phyloP scores from a whole-genome alignment of 495 filamentous ascomycete genomes.

The Penicilliopsis zonata region DNA sequence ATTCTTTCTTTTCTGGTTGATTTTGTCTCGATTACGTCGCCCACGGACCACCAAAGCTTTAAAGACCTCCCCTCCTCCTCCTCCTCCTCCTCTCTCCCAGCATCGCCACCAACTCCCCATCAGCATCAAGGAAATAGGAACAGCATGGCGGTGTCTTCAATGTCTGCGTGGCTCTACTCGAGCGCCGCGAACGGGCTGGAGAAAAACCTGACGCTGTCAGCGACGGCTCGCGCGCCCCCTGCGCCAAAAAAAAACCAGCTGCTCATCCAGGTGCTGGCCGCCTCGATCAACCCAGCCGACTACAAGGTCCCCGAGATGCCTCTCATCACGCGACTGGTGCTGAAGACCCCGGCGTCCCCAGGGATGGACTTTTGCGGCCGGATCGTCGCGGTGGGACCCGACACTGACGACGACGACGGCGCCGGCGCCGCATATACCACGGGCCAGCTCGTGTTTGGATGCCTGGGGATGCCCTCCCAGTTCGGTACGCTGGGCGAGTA shows the following conservation, averaged over 20 bases:
- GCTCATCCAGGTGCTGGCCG: conserved; percentile 44
- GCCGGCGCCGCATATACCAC: conserved; percentile 19
- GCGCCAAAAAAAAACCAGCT: conserved; percentile 26
- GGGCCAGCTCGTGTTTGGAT: conserved; percentile 49
- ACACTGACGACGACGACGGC: no score
- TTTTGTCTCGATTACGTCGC: no score
- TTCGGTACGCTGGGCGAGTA: conserved; percentile 48
- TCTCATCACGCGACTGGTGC: conserved; percentile 22
- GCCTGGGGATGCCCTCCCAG: conserved; percentile 18
- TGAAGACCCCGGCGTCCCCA: conserved; percentile 40
- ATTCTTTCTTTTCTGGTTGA: no score
- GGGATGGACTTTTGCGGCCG: conserved; percentile 54
- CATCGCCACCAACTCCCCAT: no score
- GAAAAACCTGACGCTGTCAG: conserved; percentile 42
- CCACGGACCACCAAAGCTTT: no score
- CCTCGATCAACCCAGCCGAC: conserved; percentile 57
- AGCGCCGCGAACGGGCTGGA: conserved; percentile 37
- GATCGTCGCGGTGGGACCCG: conserved; percentile 33
- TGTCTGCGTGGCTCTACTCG: conserved; percentile 54
- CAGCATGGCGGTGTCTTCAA: no score
- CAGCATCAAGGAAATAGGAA: no score
- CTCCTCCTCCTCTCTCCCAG: no score
- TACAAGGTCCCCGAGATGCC: conserved; percentile 52
- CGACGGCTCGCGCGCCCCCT: conserved; percentile 28
- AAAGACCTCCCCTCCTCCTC: no score